Percentiles rank a stretch among this genome's conserved stretches.
These are phyloP conservation scores for Penicillium angulare DNA, from an alignment of 495 filamentous ascomycete genomes.

Conservation along the genomic window DNA sequence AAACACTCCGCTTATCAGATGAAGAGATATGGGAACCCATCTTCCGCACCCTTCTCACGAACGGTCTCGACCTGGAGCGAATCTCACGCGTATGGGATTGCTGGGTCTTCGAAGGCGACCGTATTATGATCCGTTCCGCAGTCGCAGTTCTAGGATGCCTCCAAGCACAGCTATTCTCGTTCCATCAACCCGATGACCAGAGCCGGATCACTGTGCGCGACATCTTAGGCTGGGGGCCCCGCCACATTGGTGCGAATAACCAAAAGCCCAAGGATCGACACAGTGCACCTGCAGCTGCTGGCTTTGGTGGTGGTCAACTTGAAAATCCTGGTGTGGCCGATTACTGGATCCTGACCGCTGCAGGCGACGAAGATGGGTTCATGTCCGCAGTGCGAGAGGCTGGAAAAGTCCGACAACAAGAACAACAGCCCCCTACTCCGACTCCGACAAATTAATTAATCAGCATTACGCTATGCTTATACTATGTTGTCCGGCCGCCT, in stretches of 20 bases:
- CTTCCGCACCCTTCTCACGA: constrained; percentile 57
- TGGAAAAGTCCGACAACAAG: constrained; percentile 56
- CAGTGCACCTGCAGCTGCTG: constrained; percentile 38
- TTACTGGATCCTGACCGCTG: constrained; percentile 43
- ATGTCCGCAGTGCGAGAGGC: constrained; percentile 66
- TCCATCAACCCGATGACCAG: constrained; percentile 43
- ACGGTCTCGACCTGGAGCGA: constrained; percentile 65
- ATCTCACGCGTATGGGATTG: constrained; percentile 86
- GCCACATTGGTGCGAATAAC: constrained; percentile 30
- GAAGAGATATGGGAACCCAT: constrained; percentile 56
- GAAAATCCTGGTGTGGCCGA: constrained; percentile 37
- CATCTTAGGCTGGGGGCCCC: constrained; percentile 54
- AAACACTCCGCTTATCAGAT: constrained; percentile 42
- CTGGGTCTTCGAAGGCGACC: constrained; percentile 90
- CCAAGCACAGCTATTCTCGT: constrained; percentile 61
- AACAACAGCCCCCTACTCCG: too few relatives aligned
- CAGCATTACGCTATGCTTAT: not conserved
- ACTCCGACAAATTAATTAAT: not conserved
- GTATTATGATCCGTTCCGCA: constrained; percentile 71
- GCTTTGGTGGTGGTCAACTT: constrained; percentile 43
- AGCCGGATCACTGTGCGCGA: constrained; percentile 33
- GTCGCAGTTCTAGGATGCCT: constrained; percentile 67
- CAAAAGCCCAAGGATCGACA: constrained; percentile 39
- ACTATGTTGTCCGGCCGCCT: too few relatives aligned
- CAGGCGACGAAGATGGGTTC: constrained; percentile 65